These are phyloP conservation scores for Skeletonema grethae DNA, from an alignment of 108 stramenopile genomes.

Conservation along the genomic window DNA sequence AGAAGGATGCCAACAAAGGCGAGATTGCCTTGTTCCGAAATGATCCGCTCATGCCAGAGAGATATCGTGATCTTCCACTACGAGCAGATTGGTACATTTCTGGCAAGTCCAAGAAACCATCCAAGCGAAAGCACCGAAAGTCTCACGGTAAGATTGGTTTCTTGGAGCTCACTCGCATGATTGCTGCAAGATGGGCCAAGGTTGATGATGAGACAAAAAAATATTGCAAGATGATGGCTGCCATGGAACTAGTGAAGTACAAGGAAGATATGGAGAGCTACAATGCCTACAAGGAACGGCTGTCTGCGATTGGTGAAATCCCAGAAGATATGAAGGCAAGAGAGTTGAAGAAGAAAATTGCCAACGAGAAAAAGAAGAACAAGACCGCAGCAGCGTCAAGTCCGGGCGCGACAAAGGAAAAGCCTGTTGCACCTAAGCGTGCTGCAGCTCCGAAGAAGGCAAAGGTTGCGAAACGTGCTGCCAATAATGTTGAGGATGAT, in stretches of 20 bases:
- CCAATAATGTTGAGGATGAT: constrained; percentile 21
- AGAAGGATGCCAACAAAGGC: background rate
- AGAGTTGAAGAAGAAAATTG: constrained; percentile 20
- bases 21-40: constrained; percentile 29
- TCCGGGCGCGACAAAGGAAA: background rate
- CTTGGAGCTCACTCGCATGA: constrained; percentile 67
- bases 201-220: constrained; percentile 42
- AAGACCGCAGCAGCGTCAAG: constrained; percentile 2
- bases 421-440: background rate
- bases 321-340: constrained; percentile 40
- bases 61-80: constrained; percentile 42
- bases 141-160: constrained; percentile 84
- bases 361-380: constrained; percentile 20
- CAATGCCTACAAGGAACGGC: constrained; percentile 34
- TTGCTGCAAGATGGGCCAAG: constrained; percentile 61
- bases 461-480: background rate
- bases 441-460: background rate
- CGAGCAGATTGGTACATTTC: constrained; percentile 48
- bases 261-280: constrained; percentile 48
- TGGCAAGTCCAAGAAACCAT: constrained; percentile 41
- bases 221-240: constrained; percentile 49
- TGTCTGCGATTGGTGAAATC: constrained; percentile 36
- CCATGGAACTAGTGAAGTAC: constrained; percentile 47
- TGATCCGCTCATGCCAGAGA: constrained; percentile 47
- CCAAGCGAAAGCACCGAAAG: constrained; percentile 65